Evolutionary conservation across 2,329 filamentous ascomycete species (phyloP).

Genomic region (Penicillium sp.): DNA sequence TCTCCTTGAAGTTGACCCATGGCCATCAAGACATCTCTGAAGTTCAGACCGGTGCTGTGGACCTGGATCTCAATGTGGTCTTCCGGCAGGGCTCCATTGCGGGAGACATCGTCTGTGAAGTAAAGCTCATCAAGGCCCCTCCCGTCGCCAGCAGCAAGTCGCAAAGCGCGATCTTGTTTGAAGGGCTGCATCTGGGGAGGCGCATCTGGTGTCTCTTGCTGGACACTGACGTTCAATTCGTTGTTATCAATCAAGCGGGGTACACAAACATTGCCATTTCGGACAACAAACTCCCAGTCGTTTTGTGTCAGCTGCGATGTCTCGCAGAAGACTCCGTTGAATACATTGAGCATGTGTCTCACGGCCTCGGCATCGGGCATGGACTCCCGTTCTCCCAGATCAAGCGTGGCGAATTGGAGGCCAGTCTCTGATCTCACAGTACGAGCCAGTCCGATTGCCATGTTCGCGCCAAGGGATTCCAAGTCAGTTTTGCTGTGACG

Average conservation of each 20-base stretch:
- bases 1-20: slow-evolving; percentile 31
- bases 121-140: slow-evolving; percentile 25
- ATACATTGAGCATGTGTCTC: slow-evolving; percentile 20
- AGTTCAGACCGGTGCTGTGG: slow-evolving; percentile 27
- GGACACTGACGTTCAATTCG: slow-evolving; percentile 22
- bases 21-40: slow-evolving; percentile 46
- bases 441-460: slow-evolving; percentile 24
- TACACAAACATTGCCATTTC: slow-evolving; percentile 21
- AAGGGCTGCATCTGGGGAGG: slow-evolving; percentile 23
- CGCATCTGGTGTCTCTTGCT: slow-evolving; percentile 21
- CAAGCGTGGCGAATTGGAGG: slow-evolving; percentile 21
- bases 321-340: slow-evolving; percentile 15
- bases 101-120: slow-evolving; percentile 26
- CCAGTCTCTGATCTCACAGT: slow-evolving; percentile 24
- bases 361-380: slow-evolving; percentile 19
- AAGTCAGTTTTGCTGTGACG: slow-evolving; percentile 16
- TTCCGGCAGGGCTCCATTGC: slow-evolving; percentile 9
- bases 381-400: slow-evolving; percentile 19
- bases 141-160: slow-evolving; percentile 18
- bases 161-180: slow-evolving; percentile 24
- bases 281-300: slow-evolving; percentile 24
- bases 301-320: slow-evolving; percentile 18
- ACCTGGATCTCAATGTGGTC: slow-evolving; percentile 26
- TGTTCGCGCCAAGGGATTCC: slow-evolving; percentile 19
- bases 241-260: slow-evolving; percentile 22